These are phyloP conservation scores for Pythium pyrilobum DNA, from an alignment of 352 stramenopile species.

Conservation along the genomic window DNA sequence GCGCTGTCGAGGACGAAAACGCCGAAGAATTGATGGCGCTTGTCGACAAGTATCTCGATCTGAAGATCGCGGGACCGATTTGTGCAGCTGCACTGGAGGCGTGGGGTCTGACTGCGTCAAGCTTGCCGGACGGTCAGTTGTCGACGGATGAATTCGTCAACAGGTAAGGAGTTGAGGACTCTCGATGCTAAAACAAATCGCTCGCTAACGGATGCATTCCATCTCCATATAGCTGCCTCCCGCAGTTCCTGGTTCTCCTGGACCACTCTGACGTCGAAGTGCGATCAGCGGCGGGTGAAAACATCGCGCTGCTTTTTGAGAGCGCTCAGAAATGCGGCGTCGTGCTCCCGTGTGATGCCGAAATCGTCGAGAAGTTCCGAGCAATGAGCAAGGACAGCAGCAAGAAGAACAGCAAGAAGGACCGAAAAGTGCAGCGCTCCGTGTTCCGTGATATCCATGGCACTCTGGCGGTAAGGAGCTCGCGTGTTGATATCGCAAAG, in stretches of 20 bases:
- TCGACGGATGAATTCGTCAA: slow-evolving; percentile 47
- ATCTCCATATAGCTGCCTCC: slow-evolving; percentile 39
- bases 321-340: slow-evolving; percentile 42
- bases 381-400: slow-evolving; percentile 85
- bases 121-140: slow-evolving; percentile 48
- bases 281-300: slow-evolving; percentile 74
- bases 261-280: slow-evolving; percentile 81
- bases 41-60: slow-evolving; percentile 64
- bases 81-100: slow-evolving; percentile 60
- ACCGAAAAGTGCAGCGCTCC: slow-evolving; percentile 78
- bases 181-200: too few species aligned
- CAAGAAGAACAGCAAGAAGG: slow-evolving; percentile 89
- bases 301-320: slow-evolving; percentile 82
- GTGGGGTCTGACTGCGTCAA: slow-evolving; percentile 70
- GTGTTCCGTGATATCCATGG: slow-evolving; percentile 83
- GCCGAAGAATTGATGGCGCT: slow-evolving; percentile 53
- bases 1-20: slow-evolving; percentile 76
- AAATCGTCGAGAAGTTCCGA: slow-evolving; percentile 66
- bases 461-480: slow-evolving; percentile 53
- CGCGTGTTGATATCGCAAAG: too few species aligned
- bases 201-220: too few species aligned
- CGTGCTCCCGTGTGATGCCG: slow-evolving; percentile 46
- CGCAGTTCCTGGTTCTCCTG: slow-evolving; percentile 62
- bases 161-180: slow-evolving; percentile 27
- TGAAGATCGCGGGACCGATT: slow-evolving; percentile 58